Evolutionary conservation across 108 stramenopile genomes (phyloP).

Genomic region (Conticribra guillardii): DNA sequence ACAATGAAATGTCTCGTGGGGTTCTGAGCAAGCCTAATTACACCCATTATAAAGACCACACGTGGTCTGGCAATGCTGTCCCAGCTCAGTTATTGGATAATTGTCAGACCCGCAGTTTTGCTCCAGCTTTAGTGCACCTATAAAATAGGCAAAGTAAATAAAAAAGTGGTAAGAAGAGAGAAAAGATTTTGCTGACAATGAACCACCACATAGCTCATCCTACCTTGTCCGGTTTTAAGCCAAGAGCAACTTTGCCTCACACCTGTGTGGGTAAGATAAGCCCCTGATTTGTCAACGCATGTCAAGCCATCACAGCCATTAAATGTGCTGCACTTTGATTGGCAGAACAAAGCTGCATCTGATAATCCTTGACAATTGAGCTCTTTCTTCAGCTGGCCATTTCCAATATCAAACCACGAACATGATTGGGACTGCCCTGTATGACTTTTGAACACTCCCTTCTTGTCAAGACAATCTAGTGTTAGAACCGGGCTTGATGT

Average conservation of each 20-base stretch:
- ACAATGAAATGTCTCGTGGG: no score
- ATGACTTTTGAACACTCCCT: conserved; percentile 25
- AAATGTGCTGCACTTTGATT: conserved; percentile 27
- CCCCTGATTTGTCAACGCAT: conserved; percentile 36
- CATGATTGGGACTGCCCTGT: conserved; percentile 36
- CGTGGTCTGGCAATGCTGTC: conserved; percentile 33
- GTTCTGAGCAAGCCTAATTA: not conserved
- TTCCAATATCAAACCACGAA: conserved; percentile 42
- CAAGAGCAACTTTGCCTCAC: conserved; percentile 25
- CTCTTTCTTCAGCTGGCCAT: conserved; percentile 33
- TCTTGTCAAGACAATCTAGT: conserved; percentile 38
- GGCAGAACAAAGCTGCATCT: conserved; percentile 30
- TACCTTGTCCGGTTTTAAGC: conserved; percentile 34
- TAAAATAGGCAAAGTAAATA: not conserved
- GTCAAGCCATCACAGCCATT: conserved; percentile 41
- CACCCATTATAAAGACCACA: conserved; percentile 46
- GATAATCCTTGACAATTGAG: conserved; percentile 29
- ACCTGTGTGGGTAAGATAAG: conserved; percentile 27
- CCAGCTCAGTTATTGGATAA: conserved; percentile 38
- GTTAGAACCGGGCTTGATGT: conserved; percentile 4
- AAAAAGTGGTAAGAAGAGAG: not conserved
- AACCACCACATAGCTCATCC: not conserved
- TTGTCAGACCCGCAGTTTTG: conserved; percentile 34
- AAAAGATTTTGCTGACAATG: not conserved
- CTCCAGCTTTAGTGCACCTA: conserved; percentile 25